Percentiles rank a stretch among this genome's conserved stretches.
These are phyloP conservation scores for Anthracocystis setariae DNA, from an alignment of 1,284 basidiomycete genomes.

Conservation along the genomic window DNA sequence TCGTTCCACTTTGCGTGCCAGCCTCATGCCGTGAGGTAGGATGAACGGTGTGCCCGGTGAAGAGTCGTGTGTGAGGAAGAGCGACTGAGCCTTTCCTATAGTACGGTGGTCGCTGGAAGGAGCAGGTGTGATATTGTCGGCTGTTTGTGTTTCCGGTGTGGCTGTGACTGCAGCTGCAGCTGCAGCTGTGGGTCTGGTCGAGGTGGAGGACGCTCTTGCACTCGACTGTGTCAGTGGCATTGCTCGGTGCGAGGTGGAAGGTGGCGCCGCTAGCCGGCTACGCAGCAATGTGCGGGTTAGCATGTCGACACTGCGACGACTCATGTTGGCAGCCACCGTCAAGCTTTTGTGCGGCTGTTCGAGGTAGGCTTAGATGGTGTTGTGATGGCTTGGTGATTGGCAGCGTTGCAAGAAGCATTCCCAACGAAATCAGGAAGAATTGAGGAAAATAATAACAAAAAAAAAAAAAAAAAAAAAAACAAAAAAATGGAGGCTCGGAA, in stretches of 20 bases:
- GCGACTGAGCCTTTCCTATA: slow-evolving; percentile 55
- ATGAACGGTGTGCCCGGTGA: slow-evolving; percentile 67
- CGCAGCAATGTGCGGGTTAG: slow-evolving; percentile 17
- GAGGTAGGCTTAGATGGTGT: not conserved
- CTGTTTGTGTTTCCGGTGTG: not conserved
- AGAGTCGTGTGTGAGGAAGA: slow-evolving; percentile 65
- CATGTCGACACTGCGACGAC: slow-evolving; percentile 1
- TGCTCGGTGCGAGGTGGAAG: slow-evolving; percentile 3
- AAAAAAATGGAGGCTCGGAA: slow-evolving; percentile 4
- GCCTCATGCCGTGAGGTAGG: slow-evolving; percentile 64
- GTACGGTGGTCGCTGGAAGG: slow-evolving; percentile 51
- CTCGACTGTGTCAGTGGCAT: slow-evolving; percentile 1
- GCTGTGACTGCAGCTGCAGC: not conserved
- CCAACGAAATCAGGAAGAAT: slow-evolving; percentile 8
- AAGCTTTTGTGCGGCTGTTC: not conserved
- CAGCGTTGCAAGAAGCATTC: not conserved
- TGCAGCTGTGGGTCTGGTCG: not conserved
- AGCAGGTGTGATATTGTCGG: not conserved
- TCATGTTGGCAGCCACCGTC: slow-evolving; percentile 8
- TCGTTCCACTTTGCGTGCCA: slow-evolving; percentile 60
- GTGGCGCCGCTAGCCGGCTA: slow-evolving; percentile 1
- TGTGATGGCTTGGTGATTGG: not conserved
- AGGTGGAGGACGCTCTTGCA: slow-evolving; percentile 2
- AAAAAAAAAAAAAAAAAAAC: not conserved
- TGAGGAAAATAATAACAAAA: not conserved